Evolutionary conservation across 2,329 filamentous ascomycete genomes (phyloP), one percentile per base, ranked within the genome.

Genomic region (Ophiostoma ulmi): DNA sequence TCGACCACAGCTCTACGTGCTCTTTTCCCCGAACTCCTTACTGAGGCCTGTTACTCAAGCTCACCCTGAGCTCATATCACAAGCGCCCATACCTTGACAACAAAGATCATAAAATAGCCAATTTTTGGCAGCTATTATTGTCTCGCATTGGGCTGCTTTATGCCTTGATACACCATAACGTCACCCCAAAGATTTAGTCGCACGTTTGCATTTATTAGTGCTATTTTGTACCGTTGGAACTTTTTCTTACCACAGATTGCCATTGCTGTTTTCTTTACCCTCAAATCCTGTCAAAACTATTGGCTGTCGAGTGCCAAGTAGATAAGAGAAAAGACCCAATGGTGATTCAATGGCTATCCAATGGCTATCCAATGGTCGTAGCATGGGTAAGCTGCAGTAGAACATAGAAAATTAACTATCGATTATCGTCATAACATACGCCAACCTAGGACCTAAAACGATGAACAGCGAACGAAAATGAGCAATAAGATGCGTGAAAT

Each of bases 281-380:
- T 64, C 17, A 38, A 58, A 26, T 58, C 5, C 52, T 58, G 52
- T 58, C 52, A 58, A 26, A 58, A 10, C 8, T 26, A 58, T 69
- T 69, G 70, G 67, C 58, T 66, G 31, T 41, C 41, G 17, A 35
- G 22, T 69, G 70, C 70, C 58, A 71, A 71, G 70, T 52, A 69
- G 70, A 71, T 71, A 71, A 71, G 66, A 38, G 20, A n/a, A 31
- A 64, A 64, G 31, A 38, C 14, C 6, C 35, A 64, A 31, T 35
- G 17, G n/a, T 20, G 61, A 17, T 48, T 2, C 44, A 44, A 44
- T 44, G 39, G 39, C 39, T 14, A 13, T 48, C 26, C 44, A 44
- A 44, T 44, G 39, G 39, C 39, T 14, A 13, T 44, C 13, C 17
- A 48, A 7, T 48, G 17, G 44, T 48, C 44, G 17, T 20, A 48